Evolutionary conservation across 73 alveolate species (phyloP), one percentile per base, ranked within the genome.

Genomic region (Paramecium bursaria): DNA sequence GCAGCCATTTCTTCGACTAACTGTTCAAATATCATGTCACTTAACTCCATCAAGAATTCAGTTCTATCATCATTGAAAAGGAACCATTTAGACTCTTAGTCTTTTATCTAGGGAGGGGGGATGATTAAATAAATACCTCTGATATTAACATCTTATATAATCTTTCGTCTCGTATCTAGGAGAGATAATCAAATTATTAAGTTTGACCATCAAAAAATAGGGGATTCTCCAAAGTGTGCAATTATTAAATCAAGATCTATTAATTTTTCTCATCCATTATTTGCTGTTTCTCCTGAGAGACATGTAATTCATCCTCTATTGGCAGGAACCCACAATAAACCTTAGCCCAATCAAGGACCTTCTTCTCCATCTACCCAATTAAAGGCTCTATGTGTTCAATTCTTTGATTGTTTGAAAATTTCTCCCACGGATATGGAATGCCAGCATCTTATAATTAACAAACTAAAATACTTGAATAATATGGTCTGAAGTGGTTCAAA

Each of bases 401-500:
- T 19, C 22, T 22, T 23, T 33, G 25, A 31, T 42, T 21, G 3
- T 35, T 21, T 19, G 31, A 48, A 30, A 44, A 31, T 46, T 79
- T 79, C 13, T 73, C 60, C 89, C 89, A 79, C 5, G 89, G 85
- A 25, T 79, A 79, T 19, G 89, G 80, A 11, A 51, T 15, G 2
- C 89, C 89, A 39, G 85, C 61, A 26, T 53, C 73, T 39, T 23
- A 29, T 5, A 1, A 23, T 2, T 23, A 27, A 29, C 13, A 27
- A 30, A 13, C 1, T 13, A n/a, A 0, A 3, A 13, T 57, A 57
- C 76, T 57, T 1, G 21, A 26, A 42, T 39, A 79, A 50, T 86
- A 86, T 23, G 97, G 97, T 48, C 95, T 90, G 53, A 75, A 85
- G 7, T 86, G 54, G 82, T 90, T 73, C 44, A 92, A 74, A 44